Evolutionary conservation across 116 monocot species (phyloP), one percentile per base, ranked within the genome.

Genomic region (Zostera marina): DNA sequence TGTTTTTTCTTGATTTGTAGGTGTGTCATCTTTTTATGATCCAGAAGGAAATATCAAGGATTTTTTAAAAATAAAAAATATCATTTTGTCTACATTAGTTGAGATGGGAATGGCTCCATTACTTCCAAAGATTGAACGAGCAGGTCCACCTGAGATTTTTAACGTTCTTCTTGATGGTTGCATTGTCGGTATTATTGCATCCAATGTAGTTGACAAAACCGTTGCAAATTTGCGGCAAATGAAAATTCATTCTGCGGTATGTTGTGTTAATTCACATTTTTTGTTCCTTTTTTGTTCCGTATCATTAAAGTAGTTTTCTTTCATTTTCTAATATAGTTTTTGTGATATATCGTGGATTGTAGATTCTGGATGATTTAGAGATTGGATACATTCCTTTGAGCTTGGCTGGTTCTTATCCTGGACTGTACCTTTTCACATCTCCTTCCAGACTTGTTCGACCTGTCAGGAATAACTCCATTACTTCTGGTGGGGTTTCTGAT

Each of bases 281-380:
- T 19, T 39, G n/a, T n/a, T 11, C 65, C 42, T 13, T 16, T 54
- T 66, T 58, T 44, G 6, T 44, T 58, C 11, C 23, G 9, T 23
- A 66, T 21, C 25, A 25, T 54, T 53, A 17, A 46, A 9, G 11
- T 5, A 40, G n/a, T n/a, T n/a, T 32, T 1, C 32, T 32, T 32
- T 32, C 32, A 32, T 0, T 3, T 32, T 39, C 54, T 6, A 22
- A 54, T 25, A 14, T 56, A 56, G n/a, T n/a, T 56, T 49, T 23
- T 67, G 24, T 40, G 9, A 43, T 60, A 0, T 41, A 3, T 23
- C 8, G 1, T 44, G 5, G 42, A 11, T 32, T 44, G 19, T 59
- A 88, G 94, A 79, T 94, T 71, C 88, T 88, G 59, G 77, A 77
- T 68, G 88, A 94, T 76, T 51, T 88, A 62, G 94, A 94, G 71